phyloP scores from a whole-genome alignment of 2,329 filamentous ascomycete species.

The Calonectria ilicicola region DNA sequence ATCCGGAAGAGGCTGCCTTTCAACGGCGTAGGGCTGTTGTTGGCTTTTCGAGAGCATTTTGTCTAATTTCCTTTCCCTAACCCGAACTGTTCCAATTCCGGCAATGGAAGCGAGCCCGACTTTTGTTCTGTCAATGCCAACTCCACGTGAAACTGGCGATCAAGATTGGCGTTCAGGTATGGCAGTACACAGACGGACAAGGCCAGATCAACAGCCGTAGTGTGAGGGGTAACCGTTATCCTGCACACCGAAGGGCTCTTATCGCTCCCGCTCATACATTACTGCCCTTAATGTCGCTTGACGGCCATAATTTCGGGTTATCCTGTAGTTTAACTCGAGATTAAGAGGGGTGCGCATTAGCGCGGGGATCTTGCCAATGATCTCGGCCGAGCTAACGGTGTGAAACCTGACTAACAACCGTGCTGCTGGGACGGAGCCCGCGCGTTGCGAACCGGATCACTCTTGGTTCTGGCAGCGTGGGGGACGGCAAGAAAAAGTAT shows the following conservation, averaged over 20 bases:
- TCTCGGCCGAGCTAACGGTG: neutral
- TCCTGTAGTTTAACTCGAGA: neutral
- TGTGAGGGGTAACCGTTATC: neutral
- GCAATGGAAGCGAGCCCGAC: neutral
- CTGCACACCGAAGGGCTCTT: neutral
- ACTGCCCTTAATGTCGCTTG: neutral
- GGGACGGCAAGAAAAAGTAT: neutral
- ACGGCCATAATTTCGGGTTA: neutral
- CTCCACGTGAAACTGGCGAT: neutral
- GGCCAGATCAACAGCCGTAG: neutral
- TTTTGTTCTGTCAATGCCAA: neutral
- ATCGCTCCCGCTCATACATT: neutral
- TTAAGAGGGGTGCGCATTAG: neutral
- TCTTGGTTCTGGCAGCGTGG: too few relatives aligned
- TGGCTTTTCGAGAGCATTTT: too few relatives aligned
- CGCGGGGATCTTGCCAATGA: neutral
- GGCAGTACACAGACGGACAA: neutral
- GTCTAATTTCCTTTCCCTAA: too few relatives aligned
- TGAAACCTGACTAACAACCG: neutral
- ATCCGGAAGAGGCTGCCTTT: neutral
- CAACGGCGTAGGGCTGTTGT: too few relatives aligned
- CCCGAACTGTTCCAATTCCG: neutral
- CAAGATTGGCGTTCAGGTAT: neutral
- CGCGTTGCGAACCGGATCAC: neutral
- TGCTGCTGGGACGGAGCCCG: neutral